Conservation (phyloP, 805 yeast genomes). For the Phaffomyces opuntiae region DNA sequence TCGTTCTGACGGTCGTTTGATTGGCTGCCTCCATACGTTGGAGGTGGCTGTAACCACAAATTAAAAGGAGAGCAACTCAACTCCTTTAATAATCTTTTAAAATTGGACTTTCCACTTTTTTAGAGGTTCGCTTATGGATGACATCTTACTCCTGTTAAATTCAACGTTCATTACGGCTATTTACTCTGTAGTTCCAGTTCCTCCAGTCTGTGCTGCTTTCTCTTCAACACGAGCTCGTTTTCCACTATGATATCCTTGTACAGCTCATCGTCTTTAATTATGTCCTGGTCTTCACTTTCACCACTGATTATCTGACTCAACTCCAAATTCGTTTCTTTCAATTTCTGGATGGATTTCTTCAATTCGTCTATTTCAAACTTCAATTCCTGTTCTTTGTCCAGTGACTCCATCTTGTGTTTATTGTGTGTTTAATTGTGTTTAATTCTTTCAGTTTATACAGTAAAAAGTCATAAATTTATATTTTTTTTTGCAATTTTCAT, state of each 20-base stretch:
- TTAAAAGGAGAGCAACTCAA: too few species aligned
- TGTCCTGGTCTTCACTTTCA: conserved; percentile 15
- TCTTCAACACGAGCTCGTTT: conserved; percentile 45
- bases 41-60: too few species aligned
- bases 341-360: conserved; percentile 34
- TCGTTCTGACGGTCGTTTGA: too few species aligned
- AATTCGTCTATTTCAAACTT: background rate
- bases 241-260: conserved; percentile 52
- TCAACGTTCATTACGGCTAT: too few species aligned
- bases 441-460: background rate
- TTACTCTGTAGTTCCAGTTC: conserved; percentile 36
- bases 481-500: background rate
- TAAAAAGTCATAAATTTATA: background rate
- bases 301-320: conserved; percentile 18
- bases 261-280: conserved; percentile 28
- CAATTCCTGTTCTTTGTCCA: too few species aligned
- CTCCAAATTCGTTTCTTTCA: conserved; percentile 7
- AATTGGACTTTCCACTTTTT: too few species aligned
- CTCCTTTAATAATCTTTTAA: too few species aligned
- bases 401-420: too few species aligned
- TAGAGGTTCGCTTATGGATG: too few species aligned
- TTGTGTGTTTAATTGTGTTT: too few species aligned
- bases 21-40: too few species aligned
- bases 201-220: conserved; percentile 40
- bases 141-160: too few species aligned